These are phyloP conservation scores for Citrus sp. DNA, from an alignment of 345 rosid species.

Conservation along the genomic window DNA sequence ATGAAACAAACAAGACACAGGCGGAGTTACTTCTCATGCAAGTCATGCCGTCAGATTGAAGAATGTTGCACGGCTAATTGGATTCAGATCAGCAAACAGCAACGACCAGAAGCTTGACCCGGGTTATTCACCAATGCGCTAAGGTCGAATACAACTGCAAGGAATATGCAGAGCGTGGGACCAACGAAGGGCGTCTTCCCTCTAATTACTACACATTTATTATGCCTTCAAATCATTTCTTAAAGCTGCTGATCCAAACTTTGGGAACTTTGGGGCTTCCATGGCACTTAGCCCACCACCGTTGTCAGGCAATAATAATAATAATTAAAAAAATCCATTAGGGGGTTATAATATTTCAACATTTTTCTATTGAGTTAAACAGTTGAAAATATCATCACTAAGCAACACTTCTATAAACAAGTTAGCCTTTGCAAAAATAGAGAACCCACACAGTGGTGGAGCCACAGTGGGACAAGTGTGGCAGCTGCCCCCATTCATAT, in stretches of 20 bases:
- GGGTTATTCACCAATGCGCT: not conserved
- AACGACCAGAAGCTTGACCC: not conserved
- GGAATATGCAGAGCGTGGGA: not conserved
- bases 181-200: not conserved
- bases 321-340: too few relatives aligned
- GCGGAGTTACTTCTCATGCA: conserved; percentile 46
- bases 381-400: not conserved
- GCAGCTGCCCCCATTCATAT: too few relatives aligned
- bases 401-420: not conserved
- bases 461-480: too few relatives aligned
- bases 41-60: not conserved
- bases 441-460: too few relatives aligned
- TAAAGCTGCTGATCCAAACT: not conserved
- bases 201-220: not conserved
- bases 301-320: not conserved
- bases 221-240: not conserved
- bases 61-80: too few relatives aligned
- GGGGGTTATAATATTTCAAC: not conserved
- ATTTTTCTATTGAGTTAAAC: not conserved
- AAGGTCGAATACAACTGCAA: not conserved
- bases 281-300: not conserved
- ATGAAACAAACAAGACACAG: conserved; percentile 29
- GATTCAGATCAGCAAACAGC: not conserved
- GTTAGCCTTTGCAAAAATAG: too few relatives aligned
- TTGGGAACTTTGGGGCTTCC: not conserved